These are phyloP conservation scores for Daucus carota DNA, from an alignment of 129 eudicot genomes.

Conservation along the genomic window DNA sequence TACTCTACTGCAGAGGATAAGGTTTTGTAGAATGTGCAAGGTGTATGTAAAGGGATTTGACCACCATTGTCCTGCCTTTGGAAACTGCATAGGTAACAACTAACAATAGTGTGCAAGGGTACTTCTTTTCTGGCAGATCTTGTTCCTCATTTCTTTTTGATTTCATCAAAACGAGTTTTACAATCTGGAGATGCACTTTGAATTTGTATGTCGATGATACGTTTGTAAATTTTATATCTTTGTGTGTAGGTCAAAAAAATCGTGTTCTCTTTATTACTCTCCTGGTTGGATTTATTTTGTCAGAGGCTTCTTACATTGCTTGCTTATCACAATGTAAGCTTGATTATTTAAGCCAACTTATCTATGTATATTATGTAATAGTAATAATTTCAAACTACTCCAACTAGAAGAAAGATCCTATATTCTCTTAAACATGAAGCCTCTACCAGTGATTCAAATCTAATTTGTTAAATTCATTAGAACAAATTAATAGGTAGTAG, in stretches of 20 bases:
- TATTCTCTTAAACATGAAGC: neutral
- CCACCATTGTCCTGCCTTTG: conserved; percentile 91
- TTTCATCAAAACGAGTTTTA: neutral
- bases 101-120: conserved; percentile 8
- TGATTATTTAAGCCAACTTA: neutral
- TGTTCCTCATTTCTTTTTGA: neutral
- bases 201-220: neutral
- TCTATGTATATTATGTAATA: neutral
- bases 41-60: conserved; percentile 60
- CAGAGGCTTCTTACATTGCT: conserved; percentile 44
- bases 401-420: neutral
- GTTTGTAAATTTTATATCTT: conserved; percentile 2
- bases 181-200: neutral
- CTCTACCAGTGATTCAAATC: neutral
- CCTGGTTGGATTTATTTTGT: conserved; percentile 45
- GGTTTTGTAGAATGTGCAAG: conserved; percentile 58
- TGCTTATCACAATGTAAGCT: conserved; percentile 55
- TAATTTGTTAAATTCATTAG: neutral
- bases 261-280: conserved; percentile 43
- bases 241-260: conserved; percentile 56
- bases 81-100: conserved; percentile 68
- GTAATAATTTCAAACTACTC: neutral
- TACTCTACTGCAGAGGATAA: conserved; percentile 37
- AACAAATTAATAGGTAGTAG: neutral
- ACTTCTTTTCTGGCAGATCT: neutral